Base-by-base conservation (phyloP, 768 basidiomycete species). In the Termitomyces sp. region DNA sequence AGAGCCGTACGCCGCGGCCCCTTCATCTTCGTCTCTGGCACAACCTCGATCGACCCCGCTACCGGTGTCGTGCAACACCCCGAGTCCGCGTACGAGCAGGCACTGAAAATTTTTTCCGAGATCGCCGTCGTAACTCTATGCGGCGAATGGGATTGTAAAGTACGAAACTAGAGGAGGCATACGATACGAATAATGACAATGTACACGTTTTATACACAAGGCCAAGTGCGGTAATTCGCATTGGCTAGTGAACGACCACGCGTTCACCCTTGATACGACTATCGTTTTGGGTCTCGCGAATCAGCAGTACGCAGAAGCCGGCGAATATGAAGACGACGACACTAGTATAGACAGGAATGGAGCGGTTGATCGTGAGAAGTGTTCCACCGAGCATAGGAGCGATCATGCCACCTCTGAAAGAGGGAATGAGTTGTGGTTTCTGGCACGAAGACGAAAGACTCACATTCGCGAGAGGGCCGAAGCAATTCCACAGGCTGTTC, bases 401-500 rank as follows among this genome's bases (percentile, higher is more conserved):
- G 35, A 92, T 87, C 88, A 95, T 94, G 6, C 93, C 93, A 8
- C 92, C 91, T 72, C 92, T 94, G 75, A 12, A 67, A 54, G 51
- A 53, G 38, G 32, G 40, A 22, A 38, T 66, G 15, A 59, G 52
- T 62, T n/a, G 57, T 44, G 44, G 48, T 40, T 9, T 40, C 48
- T 15, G 22, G 2, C 20, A 39, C n/a, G 46, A 55, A 40, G 16
- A 39, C 48, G 56, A 28, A 48, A 56, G 28, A 22, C 88, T 55
- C 68, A 93, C 88, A 95, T 86, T 72, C 94, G 81, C 2, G 90
- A 94, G 1, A 96, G 73, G 11, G 92, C 93, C 3, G 91, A 92
- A 0, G 94, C 93, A 56, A 91, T 89, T 0, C 94, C 94, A 68
- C 90, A 89, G 0, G 93, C 94, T 0, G 93, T 94, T 32, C 94